Evolutionary conservation across 1,284 basidiomycete genomes (phyloP).

Genomic region (Apiotrichum laibachii): DNA sequence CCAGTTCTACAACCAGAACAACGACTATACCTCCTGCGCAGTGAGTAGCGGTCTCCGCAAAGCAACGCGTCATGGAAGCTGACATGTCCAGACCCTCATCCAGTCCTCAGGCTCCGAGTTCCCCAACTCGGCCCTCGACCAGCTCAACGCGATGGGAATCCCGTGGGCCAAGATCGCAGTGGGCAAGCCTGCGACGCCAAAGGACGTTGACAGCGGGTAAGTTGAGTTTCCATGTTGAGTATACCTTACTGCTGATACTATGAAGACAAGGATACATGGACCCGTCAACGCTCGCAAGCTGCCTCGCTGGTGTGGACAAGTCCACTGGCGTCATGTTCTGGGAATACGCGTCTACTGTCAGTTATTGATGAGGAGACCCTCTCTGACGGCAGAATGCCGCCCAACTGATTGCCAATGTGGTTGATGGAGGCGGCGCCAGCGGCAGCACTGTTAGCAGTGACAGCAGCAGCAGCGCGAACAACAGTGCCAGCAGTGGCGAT

Average conservation of each 20-base stretch:
- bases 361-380: not conserved
- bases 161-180: constrained; percentile 48
- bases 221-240: too few species aligned
- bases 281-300: constrained; percentile 2
- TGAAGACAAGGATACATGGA: constrained; percentile 14
- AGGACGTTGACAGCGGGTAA: constrained; percentile 8
- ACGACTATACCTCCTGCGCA: constrained; percentile 18
- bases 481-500: too few species aligned
- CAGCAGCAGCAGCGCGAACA: too few species aligned
- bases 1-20: constrained; percentile 52
- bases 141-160: constrained; percentile 41
- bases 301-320: constrained; percentile 33
- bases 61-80: not conserved
- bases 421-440: not conserved
- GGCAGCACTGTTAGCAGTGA: too few species aligned
- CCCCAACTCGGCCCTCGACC: constrained; percentile 36
- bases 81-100: constrained; percentile 20
- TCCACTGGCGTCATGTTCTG: constrained; percentile 52
- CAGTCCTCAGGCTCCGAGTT: constrained; percentile 22
- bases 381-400: not conserved
- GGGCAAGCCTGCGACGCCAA: constrained; percentile 41
- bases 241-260: too few species aligned
- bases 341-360: constrained; percentile 34
- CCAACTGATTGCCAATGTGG: not conserved
- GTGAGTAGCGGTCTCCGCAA: not conserved